Base-by-base conservation (phyloP, 192 early-diverging fungal species). In the Coemansia sp. region DNA sequence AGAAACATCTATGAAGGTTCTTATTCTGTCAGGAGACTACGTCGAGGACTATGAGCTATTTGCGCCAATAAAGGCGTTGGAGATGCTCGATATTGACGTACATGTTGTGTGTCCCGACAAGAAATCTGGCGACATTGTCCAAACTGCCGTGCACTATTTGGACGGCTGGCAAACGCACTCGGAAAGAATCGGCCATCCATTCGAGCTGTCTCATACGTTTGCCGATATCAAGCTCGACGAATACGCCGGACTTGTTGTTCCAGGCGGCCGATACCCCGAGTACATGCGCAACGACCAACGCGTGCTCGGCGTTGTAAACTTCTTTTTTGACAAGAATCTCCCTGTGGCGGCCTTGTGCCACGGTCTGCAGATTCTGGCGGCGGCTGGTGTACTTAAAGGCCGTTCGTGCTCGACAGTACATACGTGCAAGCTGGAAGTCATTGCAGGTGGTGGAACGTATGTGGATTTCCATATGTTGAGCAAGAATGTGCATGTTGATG, bases 331-430 rank as follows among this genome's bases (percentile, higher is more conserved):
- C 28, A 56, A 31, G 10, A 57, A 73, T 47, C 84, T 82, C 25
- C 85, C 85, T 0, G 84, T 86, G 9, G 85, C 83, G 1, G 71
- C 82, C 19, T 70, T 86, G 44, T 86, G 85, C 68, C 83, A 86
- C 36, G 83, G 85, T 4, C 42, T 82, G 62, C 76, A 82, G 64
- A 66, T 82, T 19, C 50, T 82, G 38, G 49, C 81, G 19, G 76
- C 81, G 17, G 70, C 71, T 15, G 76, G 68, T 7, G 79, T 82
- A 12, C 69, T 82, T 3, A 55, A 82, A 40, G 75, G 66, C 55
- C 68, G 74, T 38, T 60, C 62, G 21, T 75, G 74, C 68, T 74
- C 74, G 2, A 64, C 70, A 0, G 68, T 72, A 62, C 70, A 70
- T 9, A 60, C 68, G 65, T 77, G 79, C 66, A 74, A 69, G 60